Conservation (phyloP, 257 asterid species). For the Nicotiana sylvestris region DNA sequence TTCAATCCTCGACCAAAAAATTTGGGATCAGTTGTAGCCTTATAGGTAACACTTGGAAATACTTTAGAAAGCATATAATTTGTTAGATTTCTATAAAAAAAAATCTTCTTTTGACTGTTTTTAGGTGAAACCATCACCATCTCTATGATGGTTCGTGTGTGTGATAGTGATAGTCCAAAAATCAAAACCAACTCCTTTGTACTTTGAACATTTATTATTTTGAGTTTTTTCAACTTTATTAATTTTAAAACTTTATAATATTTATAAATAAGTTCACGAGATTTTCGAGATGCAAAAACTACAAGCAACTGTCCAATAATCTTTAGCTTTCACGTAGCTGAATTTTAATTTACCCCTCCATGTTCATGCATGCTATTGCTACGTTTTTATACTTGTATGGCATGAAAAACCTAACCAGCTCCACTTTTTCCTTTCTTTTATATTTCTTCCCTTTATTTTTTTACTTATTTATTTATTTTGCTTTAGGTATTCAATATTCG, state of each 20-base stretch:
- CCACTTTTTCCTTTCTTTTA: not conserved
- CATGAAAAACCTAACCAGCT: conserved; percentile 24
- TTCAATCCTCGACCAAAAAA: too few relatives aligned
- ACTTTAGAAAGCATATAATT: too few relatives aligned
- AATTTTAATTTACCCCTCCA: not conserved
- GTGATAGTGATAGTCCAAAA: conserved; percentile 39
- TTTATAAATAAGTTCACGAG: conserved; percentile 35
- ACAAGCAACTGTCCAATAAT: conserved; percentile 36
- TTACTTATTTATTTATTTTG: not conserved
- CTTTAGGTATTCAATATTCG: not conserved
- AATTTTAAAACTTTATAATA: conserved; percentile 18
- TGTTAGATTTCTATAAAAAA: not conserved
- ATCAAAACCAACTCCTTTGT: conserved; percentile 17
- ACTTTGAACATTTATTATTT: not conserved
- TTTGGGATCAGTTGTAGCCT: too few relatives aligned
- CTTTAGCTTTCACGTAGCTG: not conserved
- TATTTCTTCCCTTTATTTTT: not conserved
- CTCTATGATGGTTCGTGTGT: not conserved
- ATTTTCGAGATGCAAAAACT: conserved; percentile 57
- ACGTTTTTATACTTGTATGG: conserved; percentile 17
- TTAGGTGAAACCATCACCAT: conserved; percentile 28
- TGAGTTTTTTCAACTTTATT: not conserved
- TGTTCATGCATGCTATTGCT: conserved; percentile 13
- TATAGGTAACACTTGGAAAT: too few relatives aligned
- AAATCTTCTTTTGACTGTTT: not conserved